Evolutionary conservation across 2,329 filamentous ascomycete species (phyloP), one percentile per base, ranked within the genome.

Genomic region (Penicillium expansum): DNA sequence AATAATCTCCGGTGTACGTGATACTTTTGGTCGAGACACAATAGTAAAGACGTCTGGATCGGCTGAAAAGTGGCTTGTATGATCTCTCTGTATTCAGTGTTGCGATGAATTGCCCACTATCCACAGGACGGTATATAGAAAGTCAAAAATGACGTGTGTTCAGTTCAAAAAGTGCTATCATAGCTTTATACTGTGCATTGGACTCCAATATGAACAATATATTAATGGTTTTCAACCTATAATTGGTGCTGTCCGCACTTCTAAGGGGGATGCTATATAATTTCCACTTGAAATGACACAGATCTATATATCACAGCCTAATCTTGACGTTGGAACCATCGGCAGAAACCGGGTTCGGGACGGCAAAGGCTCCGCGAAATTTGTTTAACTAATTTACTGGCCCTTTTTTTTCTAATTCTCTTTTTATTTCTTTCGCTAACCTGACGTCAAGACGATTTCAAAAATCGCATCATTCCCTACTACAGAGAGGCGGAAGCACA

Each of bases 341-440:
- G 63, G 63, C 57, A 50, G 39, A 65, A 64, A 59, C 53, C 63
- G 63, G 63, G 55, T 57, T 16, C 53, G 51, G 44, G 24, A 35
- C 51, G 51, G 52, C 13, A 57, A 51, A 42, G 48, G 52, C 48
- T 20, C 42, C 43, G 51, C 45, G 52, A 59, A 54, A 37, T 45
- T 37, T 33, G 45, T 56, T 61, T 52, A 53, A 56, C 48, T 30
- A 55, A 47, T 24, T 35, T 35, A 24, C 5, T 24, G 5, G 14
- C 5, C 9, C 30, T n/a, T 22, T 47, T 56, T 24, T 24, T 41
- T 16, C 24, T 33, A 44, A 41, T 58, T 56, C 60, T 52, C 29
- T 56, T 35, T 6, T 42, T 59, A 56, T 18, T 47, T 51, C 37
- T 43, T 27, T 30, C 38, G 20, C 22, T 16, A 44, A 32, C 22